Conservation (phyloP, 129 eudicot genomes). For the Flaveria linearis region DNA sequence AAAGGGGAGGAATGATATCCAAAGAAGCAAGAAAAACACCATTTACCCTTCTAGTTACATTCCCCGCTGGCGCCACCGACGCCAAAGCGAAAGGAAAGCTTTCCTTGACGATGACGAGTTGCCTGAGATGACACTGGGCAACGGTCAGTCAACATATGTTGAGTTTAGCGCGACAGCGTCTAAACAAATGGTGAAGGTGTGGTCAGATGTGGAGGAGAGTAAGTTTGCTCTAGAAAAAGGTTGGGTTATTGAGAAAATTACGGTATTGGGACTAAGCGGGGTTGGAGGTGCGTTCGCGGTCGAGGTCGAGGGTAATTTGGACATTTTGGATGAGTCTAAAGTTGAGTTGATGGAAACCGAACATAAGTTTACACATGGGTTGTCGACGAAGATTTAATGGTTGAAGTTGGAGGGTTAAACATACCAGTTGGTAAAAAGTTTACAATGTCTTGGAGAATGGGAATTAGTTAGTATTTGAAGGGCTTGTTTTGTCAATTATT, state of each 20-base stretch:
- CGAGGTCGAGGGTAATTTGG: conserved; percentile 60
- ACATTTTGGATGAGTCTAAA: conserved; percentile 42
- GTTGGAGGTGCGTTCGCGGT: conserved; percentile 41
- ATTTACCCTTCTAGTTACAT: conserved; percentile 69
- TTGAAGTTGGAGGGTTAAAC: conserved; percentile 72
- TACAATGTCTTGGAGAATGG: conserved; percentile 87
- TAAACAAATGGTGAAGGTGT: conserved; percentile 54
- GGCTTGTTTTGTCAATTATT: conserved; percentile 21
- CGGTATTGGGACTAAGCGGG: conserved; percentile 65
- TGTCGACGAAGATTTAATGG: conserved; percentile 58
- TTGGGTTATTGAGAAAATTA: conserved; percentile 68
- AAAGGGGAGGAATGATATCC: conserved; percentile 75
- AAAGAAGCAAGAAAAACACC: conserved; percentile 91
- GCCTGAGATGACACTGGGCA: conserved; percentile 87
- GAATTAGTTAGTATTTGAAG: conserved; percentile 43
- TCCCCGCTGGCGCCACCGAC: conserved; percentile 62
- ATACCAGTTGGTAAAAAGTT: conserved; percentile 78
- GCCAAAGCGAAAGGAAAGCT: conserved; percentile 72
- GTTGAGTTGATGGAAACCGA: conserved; percentile 49
- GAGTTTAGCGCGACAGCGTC: conserved; percentile 64
- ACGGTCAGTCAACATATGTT: conserved; percentile 62
- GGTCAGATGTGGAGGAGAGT: conserved; percentile 82
- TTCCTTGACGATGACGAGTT: conserved; percentile 91
- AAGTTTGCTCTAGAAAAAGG: conserved; percentile 73
- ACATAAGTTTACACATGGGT: conserved; percentile 40